Evolutionary conservation across 73 alveolate genomes (phyloP).

Genomic region (Paramecium caudatum): DNA sequence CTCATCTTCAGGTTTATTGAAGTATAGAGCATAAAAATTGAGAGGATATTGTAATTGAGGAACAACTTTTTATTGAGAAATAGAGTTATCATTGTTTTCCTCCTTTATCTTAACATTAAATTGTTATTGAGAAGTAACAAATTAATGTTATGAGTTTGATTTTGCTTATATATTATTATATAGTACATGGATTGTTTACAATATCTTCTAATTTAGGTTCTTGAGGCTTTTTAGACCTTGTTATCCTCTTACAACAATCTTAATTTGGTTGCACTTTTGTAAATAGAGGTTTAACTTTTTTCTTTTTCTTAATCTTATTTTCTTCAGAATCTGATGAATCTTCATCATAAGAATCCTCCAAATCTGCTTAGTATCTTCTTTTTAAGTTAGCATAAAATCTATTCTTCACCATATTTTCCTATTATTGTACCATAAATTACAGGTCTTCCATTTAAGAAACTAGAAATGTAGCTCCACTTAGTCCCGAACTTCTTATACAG

Average conservation of each 20-base stretch:
- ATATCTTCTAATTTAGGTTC: no score
- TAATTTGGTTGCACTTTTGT: neutral
- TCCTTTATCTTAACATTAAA: no score
- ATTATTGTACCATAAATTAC: conserved; percentile 3
- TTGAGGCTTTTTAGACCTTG: neutral
- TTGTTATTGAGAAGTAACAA: no score
- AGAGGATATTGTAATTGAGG: no score
- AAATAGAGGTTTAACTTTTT: conserved; percentile 11
- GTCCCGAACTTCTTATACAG: conserved; percentile 64
- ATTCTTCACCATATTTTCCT: conserved; percentile 66
- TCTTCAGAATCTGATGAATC: conserved; percentile 38
- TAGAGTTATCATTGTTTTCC: no score
- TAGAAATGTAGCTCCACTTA: conserved; percentile 65
- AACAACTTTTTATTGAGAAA: no score
- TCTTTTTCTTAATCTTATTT: conserved; percentile 26
- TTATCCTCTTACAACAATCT: neutral
- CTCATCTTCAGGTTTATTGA: no score
- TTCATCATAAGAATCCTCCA: conserved; percentile 53
- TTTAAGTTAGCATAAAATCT: conserved; percentile 59
- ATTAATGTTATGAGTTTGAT: no score
- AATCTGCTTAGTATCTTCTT: conserved; percentile 37
- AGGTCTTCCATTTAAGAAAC: conserved; percentile 55
- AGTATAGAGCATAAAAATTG: no score
- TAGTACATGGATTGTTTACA: no score
- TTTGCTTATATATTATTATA: no score